These are phyloP conservation scores for Ilyonectria sp. DNA, from an alignment of 2,329 filamentous ascomycete genomes.

Conservation along the genomic window DNA sequence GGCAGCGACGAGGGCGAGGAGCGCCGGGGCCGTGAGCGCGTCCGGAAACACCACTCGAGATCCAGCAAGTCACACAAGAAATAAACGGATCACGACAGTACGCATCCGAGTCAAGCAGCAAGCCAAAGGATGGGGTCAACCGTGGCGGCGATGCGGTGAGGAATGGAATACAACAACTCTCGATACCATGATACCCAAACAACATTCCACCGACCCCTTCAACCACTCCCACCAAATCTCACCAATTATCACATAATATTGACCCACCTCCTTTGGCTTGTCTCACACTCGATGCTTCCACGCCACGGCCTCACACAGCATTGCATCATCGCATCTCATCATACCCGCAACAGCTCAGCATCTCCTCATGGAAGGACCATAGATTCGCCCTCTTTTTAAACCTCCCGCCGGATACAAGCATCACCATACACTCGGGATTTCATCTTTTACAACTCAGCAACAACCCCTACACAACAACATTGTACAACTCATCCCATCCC, in stretches of 20 bases:
- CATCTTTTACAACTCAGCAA: conserved; percentile 20
- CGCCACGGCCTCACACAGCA: neutral
- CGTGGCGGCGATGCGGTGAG: conserved; percentile 8
- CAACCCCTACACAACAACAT: conserved; percentile 16
- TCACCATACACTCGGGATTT: conserved; percentile 23
- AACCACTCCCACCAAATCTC: conserved; percentile 21
- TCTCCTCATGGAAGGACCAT: conserved; percentile 41
- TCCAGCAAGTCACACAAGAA: conserved; percentile 52
- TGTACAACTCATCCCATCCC: conserved; percentile 16
- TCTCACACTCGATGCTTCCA: conserved; percentile 14
- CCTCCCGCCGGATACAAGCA: conserved; percentile 19
- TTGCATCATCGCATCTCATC: conserved; percentile 13
- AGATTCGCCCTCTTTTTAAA: conserved; percentile 32
- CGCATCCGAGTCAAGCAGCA: neutral
- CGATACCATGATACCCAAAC: conserved; percentile 43
- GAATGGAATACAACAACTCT: conserved; percentile 4
- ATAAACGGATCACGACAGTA: conserved; percentile 35
- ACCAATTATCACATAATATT: neutral
- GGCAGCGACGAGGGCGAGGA: conserved; percentile 56
- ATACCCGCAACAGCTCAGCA: conserved; percentile 32
- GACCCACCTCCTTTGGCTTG: neutral
- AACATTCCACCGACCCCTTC: conserved; percentile 26
- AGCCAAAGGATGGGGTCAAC: neutral
- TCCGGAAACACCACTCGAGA: conserved; percentile 50
- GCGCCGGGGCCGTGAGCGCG: conserved; percentile 57